Base-by-base conservation (phyloP, 345 rosid species). In the Eucalyptus pumila region DNA sequence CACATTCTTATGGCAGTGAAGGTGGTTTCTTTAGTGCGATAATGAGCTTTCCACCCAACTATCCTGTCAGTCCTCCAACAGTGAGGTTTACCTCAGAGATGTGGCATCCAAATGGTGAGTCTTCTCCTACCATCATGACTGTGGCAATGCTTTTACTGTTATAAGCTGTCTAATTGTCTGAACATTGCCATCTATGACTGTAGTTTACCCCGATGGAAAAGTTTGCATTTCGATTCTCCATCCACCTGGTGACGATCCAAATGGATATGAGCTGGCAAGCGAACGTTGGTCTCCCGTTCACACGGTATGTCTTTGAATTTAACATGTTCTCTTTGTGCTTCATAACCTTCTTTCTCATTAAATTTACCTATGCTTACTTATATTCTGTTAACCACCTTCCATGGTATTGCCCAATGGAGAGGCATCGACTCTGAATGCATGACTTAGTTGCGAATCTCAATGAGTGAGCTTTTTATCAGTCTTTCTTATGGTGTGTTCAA, bases 201-300 rank as follows among this genome's bases (percentile, higher is more conserved):
- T 91, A 95, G 99, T 96, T 88, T 97, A 94, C 89, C 89, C 94
- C 13, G 98, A 96, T 89, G 99, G 99, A 65, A 93, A 90, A 88
- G 98, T 97, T 88, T 95, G 98, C 93, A 96, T 97, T 89, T 97
- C 99, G 19, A 97, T 96, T 91, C 98, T 96, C 89, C 99, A 97
- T 91, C 97, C 98, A 60, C 98, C 98, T 76, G 98, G 98, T 83
- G 99, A 96, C n/a, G 99, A 96, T 89, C 99, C 99, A 48, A 94
- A 92, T 92, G 99, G 99, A n/a, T 97, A 97, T 56, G 99, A 96
- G 93, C 98, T 95, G 88, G 97, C 99, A 45, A 92, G 91, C 14
- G 98, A 97, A 89, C 99, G 98, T 86, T 95, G 99, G 98, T 94
- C 85, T 26, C 98, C 99, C 32, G 94, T 96, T 15, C 99, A 97